Percentiles rank a stretch among this genome's conserved stretches.
These are phyloP conservation scores for Colletotrichum sp. DNA, from an alignment of 2,329 filamentous ascomycete genomes.

Conservation along the genomic window DNA sequence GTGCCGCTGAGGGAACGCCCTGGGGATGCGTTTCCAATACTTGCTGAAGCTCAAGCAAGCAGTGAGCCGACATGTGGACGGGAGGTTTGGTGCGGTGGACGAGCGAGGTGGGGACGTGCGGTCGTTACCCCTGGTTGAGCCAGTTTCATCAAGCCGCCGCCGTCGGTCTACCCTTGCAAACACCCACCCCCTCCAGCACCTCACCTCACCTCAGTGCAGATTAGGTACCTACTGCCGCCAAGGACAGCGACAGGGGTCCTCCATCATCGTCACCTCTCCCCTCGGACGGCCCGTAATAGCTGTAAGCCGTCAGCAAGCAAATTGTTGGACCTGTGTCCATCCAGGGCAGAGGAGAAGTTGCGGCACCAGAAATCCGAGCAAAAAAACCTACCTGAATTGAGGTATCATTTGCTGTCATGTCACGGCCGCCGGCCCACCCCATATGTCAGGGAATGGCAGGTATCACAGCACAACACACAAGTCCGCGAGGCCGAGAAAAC, in stretches of 20 bases:
- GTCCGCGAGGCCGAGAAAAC: not conserved
- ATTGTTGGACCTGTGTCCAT: not conserved
- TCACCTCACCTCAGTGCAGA: not conserved
- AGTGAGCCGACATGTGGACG: not conserved
- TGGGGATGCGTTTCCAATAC: not conserved
- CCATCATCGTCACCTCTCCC: not conserved
- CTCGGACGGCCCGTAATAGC: not conserved
- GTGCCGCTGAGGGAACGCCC: not conserved
- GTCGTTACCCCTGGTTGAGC: constrained; percentile 9
- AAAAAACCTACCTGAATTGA: not conserved
- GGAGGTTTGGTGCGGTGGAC: constrained; percentile 1
- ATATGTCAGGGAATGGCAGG: not conserved
- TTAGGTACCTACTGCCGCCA: not conserved
- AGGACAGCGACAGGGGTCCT: not conserved
- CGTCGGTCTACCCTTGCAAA: constrained; percentile 7
- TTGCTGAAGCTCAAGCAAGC: not conserved
- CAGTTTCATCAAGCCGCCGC: constrained; percentile 20
- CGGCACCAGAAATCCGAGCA: not conserved
- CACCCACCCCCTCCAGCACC: not conserved
- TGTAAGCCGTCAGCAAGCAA: not conserved
- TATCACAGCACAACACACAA: not conserved
- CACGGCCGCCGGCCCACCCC: not conserved
- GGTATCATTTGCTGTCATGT: not conserved
- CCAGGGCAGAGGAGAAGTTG: not conserved
- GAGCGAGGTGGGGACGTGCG: constrained; percentile 6